phyloP scores from a whole-genome alignment of 306 rosid genomes.

The Rosa rugosa region DNA sequence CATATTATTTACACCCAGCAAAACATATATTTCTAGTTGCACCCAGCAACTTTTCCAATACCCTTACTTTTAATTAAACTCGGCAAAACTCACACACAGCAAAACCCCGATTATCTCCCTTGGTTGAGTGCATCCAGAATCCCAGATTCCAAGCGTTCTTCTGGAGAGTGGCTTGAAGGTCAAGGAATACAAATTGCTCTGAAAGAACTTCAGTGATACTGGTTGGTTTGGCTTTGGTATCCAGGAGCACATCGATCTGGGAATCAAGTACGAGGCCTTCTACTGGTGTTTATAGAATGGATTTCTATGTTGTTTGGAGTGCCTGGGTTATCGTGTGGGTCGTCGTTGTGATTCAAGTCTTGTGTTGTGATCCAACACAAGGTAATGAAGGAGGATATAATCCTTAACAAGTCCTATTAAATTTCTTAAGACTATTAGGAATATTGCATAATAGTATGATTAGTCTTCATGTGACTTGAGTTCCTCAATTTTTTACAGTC shows the following conservation, averaged over 20 bases:
- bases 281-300: conserved; percentile 87
- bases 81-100: too few relatives aligned
- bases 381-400: conserved; percentile 86
- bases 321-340: conserved; percentile 81
- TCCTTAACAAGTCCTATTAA: conserved; percentile 74
- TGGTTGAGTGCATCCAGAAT: too few relatives aligned
- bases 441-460: conserved; percentile 21
- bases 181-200: conserved; percentile 69
- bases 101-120: too few relatives aligned
- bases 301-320: conserved; percentile 72
- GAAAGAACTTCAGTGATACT: conserved; percentile 83
- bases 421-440: conserved; percentile 21
- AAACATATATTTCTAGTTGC: too few relatives aligned
- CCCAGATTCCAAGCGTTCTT: conserved; percentile 10
- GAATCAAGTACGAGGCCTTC: conserved; percentile 91
- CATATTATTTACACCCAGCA: too few relatives aligned
- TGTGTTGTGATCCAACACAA: conserved; percentile 83
- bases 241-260: conserved; percentile 83
- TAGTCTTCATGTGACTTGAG: neutral
- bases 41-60: too few relatives aligned
- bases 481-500: conserved; percentile 19
- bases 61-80: too few relatives aligned
- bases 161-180: conserved; percentile 85
- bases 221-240: conserved; percentile 89
- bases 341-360: conserved; percentile 79